Percentiles rank a stretch among this genome's conserved stretches.
Evolutionary conservation across 371 early-diverging fungal genomes (phyloP).

Genomic region (Quaeritorhiza haematococci): DNA sequence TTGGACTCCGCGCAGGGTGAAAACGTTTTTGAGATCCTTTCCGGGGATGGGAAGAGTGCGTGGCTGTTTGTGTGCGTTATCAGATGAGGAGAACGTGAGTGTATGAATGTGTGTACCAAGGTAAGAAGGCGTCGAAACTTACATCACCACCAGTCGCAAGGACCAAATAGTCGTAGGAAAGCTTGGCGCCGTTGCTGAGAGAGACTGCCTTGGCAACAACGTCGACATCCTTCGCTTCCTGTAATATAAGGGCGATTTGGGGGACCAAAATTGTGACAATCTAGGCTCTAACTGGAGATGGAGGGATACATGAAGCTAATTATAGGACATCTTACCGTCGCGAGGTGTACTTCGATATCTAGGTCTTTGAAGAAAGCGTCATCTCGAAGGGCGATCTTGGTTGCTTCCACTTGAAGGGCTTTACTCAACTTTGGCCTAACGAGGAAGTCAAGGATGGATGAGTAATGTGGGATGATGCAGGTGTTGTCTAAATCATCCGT

Average conservation of each 20-base stretch:
- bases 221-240: constrained; percentile 36
- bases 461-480: no score
- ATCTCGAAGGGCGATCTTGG: constrained; percentile 4
- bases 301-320: no score
- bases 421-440: constrained; percentile 5
- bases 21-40: constrained; percentile 38
- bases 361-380: background rate
- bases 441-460: no score
- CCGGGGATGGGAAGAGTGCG: constrained; percentile 36
- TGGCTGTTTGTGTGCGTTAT: constrained; percentile 34
- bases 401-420: background rate
- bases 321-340: background rate
- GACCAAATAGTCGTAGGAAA: constrained; percentile 37
- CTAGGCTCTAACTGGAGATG: no score
- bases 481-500: no score
- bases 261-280: no score
- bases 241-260: no score
- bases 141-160: constrained; percentile 43
- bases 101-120: background rate
- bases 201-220: constrained; percentile 31
- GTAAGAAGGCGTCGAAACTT: constrained; percentile 6
- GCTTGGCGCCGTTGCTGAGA: constrained; percentile 21
- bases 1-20: constrained; percentile 36
- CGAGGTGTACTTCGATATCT: background rate
- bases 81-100: background rate